Conservation (phyloP, 2,329 filamentous ascomycete genomes). For the Trichoderma semiorbis region DNA sequence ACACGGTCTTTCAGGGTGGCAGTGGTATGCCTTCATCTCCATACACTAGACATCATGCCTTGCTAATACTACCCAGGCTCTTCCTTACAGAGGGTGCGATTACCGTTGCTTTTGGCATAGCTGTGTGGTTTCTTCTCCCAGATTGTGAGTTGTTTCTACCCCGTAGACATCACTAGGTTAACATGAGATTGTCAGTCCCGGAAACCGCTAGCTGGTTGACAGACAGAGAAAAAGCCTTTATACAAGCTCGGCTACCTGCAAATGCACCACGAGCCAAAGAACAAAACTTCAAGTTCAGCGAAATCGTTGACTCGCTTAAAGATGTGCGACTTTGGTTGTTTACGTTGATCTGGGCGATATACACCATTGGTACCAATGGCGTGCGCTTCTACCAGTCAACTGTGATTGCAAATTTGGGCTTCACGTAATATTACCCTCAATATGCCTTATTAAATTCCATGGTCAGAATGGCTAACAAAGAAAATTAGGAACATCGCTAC, state of each 20-base stretch:
- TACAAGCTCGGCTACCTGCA: neutral
- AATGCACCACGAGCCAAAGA: neutral
- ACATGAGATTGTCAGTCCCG: neutral
- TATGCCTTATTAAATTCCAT: neutral
- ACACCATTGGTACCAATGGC: neutral
- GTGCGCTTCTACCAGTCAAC: neutral
- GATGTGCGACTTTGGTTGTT: neutral
- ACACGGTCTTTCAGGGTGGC: neutral
- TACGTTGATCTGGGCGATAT: neutral
- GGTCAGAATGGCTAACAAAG: neutral
- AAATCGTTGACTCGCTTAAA: neutral
- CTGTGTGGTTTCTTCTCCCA: neutral
- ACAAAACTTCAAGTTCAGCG: neutral
- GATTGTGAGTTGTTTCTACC: neutral
- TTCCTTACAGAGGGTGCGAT: neutral
- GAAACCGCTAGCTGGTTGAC: neutral
- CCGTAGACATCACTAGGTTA: neutral
- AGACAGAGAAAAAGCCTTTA: neutral
- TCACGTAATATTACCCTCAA: neutral
- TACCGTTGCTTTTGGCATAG: neutral
- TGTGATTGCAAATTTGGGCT: neutral
- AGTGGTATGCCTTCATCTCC: neutral
- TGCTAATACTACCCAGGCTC: neutral
- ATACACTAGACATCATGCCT: neutral
- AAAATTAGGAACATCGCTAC: conserved; percentile 21